These are phyloP conservation scores for Nelumbo lutea DNA, from an alignment of 164 flowering plant genomes.

Conservation along the genomic window DNA sequence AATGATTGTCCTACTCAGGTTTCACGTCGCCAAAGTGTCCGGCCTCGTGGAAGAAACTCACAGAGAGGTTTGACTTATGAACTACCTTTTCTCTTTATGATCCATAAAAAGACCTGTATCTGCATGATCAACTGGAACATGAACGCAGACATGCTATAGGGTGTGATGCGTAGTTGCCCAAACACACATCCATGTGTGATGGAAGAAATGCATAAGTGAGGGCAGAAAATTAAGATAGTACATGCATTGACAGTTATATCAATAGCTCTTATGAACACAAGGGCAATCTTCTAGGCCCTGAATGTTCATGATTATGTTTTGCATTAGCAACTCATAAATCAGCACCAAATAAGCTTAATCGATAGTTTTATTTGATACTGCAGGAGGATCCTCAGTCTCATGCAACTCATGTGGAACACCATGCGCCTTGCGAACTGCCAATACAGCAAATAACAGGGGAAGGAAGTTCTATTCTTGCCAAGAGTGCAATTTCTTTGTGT, in stretches of 20 bases:
- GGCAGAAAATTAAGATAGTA: background rate
- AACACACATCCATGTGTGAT: no score
- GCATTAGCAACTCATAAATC: background rate
- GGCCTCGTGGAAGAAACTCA: constrained; percentile 23
- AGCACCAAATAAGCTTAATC: no score
- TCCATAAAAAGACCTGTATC: background rate
- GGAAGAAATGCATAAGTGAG: no score
- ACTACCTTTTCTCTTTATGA: constrained; percentile 1
- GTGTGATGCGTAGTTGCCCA: no score
- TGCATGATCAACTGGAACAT: background rate
- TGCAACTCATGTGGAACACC: constrained; percentile 67
- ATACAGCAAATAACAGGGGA: constrained; percentile 82
- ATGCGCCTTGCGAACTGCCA: constrained; percentile 71
- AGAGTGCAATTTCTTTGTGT: constrained; percentile 92
- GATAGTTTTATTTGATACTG: constrained; percentile 14
- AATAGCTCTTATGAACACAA: background rate
- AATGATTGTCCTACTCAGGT: constrained; percentile 53
- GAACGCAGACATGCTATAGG: no score
- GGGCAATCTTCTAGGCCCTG: background rate
- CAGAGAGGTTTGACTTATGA: constrained; percentile 29
- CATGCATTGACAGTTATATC: background rate
- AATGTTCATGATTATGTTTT: background rate
- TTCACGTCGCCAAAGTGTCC: constrained; percentile 32
- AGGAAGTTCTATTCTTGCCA: constrained; percentile 85
- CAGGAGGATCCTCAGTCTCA: constrained; percentile 60